Evolutionary conservation across 805 yeast species (phyloP), one percentile per base, ranked within the genome.

Genomic region (Kodamaea hsintzibuensis): DNA sequence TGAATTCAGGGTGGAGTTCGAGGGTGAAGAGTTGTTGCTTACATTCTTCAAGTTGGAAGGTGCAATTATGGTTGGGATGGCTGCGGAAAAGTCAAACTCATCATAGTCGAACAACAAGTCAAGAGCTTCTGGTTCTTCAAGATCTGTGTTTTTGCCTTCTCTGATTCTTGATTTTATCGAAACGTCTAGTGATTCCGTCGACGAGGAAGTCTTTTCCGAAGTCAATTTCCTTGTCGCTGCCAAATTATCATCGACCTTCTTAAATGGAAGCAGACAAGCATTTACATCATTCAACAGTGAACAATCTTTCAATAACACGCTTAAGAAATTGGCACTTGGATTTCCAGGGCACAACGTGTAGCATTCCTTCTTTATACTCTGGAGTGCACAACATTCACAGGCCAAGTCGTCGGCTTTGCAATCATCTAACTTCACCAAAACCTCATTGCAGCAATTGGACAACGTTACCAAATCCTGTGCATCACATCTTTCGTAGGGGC

Each of bases 351-450:
- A 81, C 55, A 81, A 65, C 14, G 73, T 75, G 61, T 76, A 78
- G 60, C 84, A 80, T 40, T 70, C 72, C 47, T 67, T 67, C 39
- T 73, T 69, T 67, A 81, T 72, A 50, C 76, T 73, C 62, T 81
- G 84, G 37, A 81, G 68, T 8, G 84, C 83, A 64, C 84, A 80
- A 57, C 85, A 81, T 57, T 80, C 83, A 64, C 84, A 81, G 1
- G 82, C 83, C 57, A 79, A 66, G 64, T 81, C 84, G 60, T 78
- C 78, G 3, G 83, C 77, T 57, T 78, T 76, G 60, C 85, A 81
- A 52, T 72, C 79, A 58, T 79, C 82, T 55, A 81, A 68, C 56
- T 69, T 77, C 30, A 69, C 60, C 42, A 80, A 66, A 12, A 81
- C 77, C 52, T 76, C 80, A 59, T 74, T 77, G 35, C 82, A 78